phyloP scores from a whole-genome alignment of 441 rosid genomes.

The Corymbia calophylla region DNA sequence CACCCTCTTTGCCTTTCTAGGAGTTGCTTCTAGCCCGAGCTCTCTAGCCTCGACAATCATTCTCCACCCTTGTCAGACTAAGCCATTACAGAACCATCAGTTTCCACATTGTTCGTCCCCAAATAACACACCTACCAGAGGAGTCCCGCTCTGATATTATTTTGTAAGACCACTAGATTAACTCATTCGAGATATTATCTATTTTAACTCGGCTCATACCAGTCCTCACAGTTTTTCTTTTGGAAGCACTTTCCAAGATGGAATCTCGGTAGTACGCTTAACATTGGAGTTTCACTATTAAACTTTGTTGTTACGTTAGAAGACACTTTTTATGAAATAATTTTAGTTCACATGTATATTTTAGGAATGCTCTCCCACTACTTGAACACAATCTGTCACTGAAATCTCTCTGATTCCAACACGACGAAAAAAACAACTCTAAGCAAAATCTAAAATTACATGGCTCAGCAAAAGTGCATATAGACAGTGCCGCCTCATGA shows the following conservation, averaged over 20 bases:
- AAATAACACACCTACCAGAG: not conserved
- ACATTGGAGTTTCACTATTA: not conserved
- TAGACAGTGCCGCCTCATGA: not conserved
- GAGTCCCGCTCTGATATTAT: too few relatives aligned
- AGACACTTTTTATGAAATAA: not conserved
- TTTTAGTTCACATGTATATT: not conserved
- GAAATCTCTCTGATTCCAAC: too few relatives aligned
- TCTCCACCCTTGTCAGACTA: too few relatives aligned
- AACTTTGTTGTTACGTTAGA: not conserved
- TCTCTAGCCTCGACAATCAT: not conserved
- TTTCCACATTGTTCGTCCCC: not conserved
- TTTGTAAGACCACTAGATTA: not conserved
- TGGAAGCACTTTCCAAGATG: not conserved
- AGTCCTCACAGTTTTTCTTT: not conserved
- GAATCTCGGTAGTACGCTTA: not conserved
- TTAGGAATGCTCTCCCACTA: not conserved
- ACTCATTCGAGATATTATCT: not conserved
- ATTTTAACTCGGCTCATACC: fast-evolving
- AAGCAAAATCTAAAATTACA: not conserved
- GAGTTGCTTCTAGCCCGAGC: not conserved
- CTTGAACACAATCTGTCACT: too few relatives aligned
- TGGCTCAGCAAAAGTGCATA: not conserved
- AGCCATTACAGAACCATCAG: not conserved
- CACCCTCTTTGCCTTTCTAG: not conserved
- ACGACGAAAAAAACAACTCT: too few relatives aligned